A percentile compares a stretch with the other conserved stretches of the same genome.
Evolutionary conservation across 2,329 filamentous ascomycete genomes (phyloP).

Genomic region (Penicillium digitatum): DNA sequence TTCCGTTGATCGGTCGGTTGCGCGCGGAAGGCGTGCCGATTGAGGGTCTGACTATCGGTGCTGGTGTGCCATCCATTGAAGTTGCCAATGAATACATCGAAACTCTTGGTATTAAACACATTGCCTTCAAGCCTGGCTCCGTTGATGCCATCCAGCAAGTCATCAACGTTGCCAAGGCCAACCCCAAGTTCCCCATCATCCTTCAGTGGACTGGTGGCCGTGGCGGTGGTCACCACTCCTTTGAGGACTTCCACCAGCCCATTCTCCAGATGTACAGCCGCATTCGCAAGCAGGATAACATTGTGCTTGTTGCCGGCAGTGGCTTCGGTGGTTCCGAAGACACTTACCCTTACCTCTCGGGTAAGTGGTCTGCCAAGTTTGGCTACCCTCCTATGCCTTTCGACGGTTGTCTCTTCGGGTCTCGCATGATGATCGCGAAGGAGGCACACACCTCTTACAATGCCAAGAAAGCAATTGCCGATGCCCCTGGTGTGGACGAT

Average conservation of each 20-base stretch:
- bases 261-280: slow-evolving; percentile 87
- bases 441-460: slow-evolving; percentile 83
- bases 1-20: slow-evolving; percentile 48
- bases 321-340: slow-evolving; percentile 88
- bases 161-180: slow-evolving; percentile 91
- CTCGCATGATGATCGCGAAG: slow-evolving; percentile 91
- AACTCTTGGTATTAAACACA: slow-evolving; percentile 88
- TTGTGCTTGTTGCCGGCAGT: slow-evolving; percentile 84
- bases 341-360: slow-evolving; percentile 87
- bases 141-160: slow-evolving; percentile 82
- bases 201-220: slow-evolving; percentile 94
- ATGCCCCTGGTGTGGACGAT: slow-evolving; percentile 78
- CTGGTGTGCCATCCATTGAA: slow-evolving; percentile 88
- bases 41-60: slow-evolving; percentile 86
- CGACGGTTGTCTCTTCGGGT: slow-evolving; percentile 85
- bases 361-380: slow-evolving; percentile 79
- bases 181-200: slow-evolving; percentile 86
- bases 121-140: slow-evolving; percentile 90
- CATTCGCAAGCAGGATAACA: slow-evolving; percentile 78
- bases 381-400: slow-evolving; percentile 92
- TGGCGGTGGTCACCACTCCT: slow-evolving; percentile 91
- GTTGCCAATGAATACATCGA: slow-evolving; percentile 91
- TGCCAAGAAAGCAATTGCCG: slow-evolving; percentile 85
- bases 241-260: slow-evolving; percentile 90
- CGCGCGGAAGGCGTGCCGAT: slow-evolving; percentile 84